Conservation (phyloP, 2,329 filamentous ascomycete species). For the Orbilia quercus region DNA sequence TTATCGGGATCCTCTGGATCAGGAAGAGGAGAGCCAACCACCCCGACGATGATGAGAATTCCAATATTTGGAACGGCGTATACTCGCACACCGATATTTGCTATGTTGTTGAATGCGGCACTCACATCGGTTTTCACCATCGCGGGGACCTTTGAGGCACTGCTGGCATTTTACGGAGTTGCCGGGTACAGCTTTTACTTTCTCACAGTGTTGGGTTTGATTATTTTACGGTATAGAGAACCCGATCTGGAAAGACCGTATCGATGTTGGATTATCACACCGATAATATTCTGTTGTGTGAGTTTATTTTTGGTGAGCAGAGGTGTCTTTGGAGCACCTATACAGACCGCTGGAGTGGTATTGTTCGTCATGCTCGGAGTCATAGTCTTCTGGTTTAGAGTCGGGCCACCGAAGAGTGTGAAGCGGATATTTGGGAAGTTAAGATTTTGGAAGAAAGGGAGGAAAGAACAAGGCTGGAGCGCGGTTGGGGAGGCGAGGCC, state of each 20-base stretch:
- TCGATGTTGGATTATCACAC: conserved; percentile 94
- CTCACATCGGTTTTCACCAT: conserved; percentile 82
- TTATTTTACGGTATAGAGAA: conserved; percentile 87
- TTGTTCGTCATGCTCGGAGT: conserved; percentile 85
- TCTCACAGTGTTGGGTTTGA: conserved; percentile 89
- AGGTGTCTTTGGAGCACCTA: conserved; percentile 87
- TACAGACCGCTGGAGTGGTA: conserved; percentile 89
- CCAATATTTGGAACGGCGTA: conserved; percentile 50
- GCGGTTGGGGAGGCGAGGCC: conserved; percentile 72
- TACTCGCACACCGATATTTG: conserved; percentile 82
- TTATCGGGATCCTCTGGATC: conserved; percentile 61
- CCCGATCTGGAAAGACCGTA: conserved; percentile 90
- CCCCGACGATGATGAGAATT: conserved; percentile 61
- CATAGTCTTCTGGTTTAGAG: conserved; percentile 88
- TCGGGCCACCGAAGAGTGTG: conserved; percentile 68
- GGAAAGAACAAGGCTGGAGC: conserved; percentile 69
- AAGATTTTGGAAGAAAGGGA: conserved; percentile 68
- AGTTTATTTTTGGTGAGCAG: conserved; percentile 89
- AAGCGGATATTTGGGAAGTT: conserved; percentile 65
- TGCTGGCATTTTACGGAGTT: conserved; percentile 97
- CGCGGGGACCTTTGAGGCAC: conserved; percentile 87
- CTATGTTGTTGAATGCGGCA: conserved; percentile 81
- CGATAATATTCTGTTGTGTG: conserved; percentile 98
- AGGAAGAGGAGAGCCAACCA: conserved; percentile 61
- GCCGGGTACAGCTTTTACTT: conserved; percentile 99